Conservation (phyloP, 768 basidiomycete species). For the Lentinula detonsa region DNA sequence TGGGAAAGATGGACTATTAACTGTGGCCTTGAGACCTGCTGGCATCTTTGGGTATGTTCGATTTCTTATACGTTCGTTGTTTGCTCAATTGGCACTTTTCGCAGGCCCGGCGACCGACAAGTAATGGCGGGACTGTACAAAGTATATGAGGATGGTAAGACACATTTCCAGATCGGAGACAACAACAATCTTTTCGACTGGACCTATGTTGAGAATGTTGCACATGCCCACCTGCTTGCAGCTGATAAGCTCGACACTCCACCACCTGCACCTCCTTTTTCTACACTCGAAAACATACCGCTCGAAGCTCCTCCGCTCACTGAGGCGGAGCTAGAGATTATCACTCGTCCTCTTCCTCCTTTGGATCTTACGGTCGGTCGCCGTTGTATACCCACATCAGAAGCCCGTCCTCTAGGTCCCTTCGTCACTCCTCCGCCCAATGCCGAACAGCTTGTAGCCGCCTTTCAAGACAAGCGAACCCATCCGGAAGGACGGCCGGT, state of each 20-base stretch:
- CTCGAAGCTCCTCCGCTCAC: slow-evolving; percentile 34
- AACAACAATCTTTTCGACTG: slow-evolving; percentile 94
- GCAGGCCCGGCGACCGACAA: slow-evolving; percentile 88
- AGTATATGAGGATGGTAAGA: slow-evolving; percentile 76
- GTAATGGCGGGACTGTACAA: slow-evolving; percentile 72
- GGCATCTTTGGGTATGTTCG: slow-evolving; percentile 87
- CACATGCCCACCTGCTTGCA: slow-evolving; percentile 89
- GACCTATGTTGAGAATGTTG: slow-evolving; percentile 96
- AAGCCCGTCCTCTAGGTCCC: slow-evolving; percentile 80
- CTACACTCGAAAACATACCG: slow-evolving; percentile 23
- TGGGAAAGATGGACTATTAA: slow-evolving; percentile 75
- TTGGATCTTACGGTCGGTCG: slow-evolving; percentile 61
- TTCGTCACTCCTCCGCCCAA: slow-evolving; percentile 57
- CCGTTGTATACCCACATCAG: slow-evolving; percentile 69
- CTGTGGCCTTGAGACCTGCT: slow-evolving; percentile 86
- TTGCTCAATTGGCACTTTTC: slow-evolving; percentile 1
- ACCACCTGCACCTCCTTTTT: slow-evolving; percentile 35
- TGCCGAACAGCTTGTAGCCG: slow-evolving; percentile 48
- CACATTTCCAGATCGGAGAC: slow-evolving; percentile 89
- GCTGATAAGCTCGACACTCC: slow-evolving; percentile 74
- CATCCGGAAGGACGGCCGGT: slow-evolving; percentile 45
- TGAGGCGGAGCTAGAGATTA: slow-evolving; percentile 31
- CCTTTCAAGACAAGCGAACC: slow-evolving; percentile 41
- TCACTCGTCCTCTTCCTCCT: slow-evolving; percentile 49
- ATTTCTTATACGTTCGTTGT: neutral